Percentiles rank a stretch among this genome's conserved stretches.
Evolutionary conservation across 208 protist genomes (phyloP).

Genomic region (Wallacemonas sp.): DNA sequence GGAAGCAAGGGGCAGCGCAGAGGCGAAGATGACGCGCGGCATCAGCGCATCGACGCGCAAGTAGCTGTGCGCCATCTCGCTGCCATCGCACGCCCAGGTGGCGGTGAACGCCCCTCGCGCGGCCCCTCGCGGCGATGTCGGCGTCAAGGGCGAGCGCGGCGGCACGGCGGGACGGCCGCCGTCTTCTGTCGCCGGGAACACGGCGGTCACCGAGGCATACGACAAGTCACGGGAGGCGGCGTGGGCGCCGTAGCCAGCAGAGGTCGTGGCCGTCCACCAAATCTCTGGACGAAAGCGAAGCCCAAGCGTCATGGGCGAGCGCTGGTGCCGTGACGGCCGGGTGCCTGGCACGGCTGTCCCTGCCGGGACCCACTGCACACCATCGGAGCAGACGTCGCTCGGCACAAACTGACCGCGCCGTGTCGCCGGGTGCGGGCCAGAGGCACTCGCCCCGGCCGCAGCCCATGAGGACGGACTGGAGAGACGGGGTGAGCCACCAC

Average conservation of each 20-base stretch:
- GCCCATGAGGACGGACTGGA: too few species aligned
- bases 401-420: constrained; percentile 33
- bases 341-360: too few species aligned
- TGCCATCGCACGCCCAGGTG: not conserved
- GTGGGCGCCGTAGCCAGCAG: constrained; percentile 9
- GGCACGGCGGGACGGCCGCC: not conserved
- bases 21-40: constrained; percentile 14
- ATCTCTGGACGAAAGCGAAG: constrained; percentile 14
- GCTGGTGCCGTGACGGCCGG: too few species aligned
- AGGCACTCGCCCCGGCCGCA: not conserved
- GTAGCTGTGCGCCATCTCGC: constrained; percentile 20
- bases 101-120: not conserved
- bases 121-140: not conserved
- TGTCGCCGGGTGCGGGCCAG: not conserved
- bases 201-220: not conserved
- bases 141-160: not conserved
- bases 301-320: not conserved
- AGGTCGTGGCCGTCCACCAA: constrained; percentile 10
- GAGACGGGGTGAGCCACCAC: too few species aligned
- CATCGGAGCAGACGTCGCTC: constrained; percentile 30
- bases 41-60: constrained; percentile 29
- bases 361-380: constrained; percentile 21
- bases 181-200: too few species aligned
- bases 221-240: not conserved
- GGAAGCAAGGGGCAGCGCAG: constrained; percentile 16